Evolutionary conservation across 257 asterid species (phyloP).

Genomic region (Nicotiana sylvestris): DNA sequence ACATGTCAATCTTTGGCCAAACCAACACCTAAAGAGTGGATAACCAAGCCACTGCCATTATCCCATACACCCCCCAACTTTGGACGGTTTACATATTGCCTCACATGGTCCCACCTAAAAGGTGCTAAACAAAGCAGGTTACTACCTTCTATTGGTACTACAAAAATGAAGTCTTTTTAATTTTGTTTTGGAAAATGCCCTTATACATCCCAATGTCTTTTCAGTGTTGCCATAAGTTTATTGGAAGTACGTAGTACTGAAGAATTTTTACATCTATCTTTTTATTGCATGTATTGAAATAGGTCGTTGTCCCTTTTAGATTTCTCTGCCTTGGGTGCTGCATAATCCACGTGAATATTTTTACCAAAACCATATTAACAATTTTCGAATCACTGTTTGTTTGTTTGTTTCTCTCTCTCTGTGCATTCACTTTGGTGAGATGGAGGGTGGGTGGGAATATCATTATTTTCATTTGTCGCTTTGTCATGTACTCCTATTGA

Average conservation of each 20-base stretch:
- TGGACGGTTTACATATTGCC: not conserved
- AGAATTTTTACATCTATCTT: not conserved
- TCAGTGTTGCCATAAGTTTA: not conserved
- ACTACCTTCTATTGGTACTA: too few relatives aligned
- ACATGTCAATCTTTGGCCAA: not conserved
- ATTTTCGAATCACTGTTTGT: too few relatives aligned
- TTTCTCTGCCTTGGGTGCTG: not conserved
- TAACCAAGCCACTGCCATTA: not conserved
- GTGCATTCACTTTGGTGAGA: too few relatives aligned
- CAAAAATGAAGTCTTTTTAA: too few relatives aligned
- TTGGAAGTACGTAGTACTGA: not conserved
- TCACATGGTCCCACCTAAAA: not conserved
- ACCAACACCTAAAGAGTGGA: not conserved
- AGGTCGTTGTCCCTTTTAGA: not conserved
- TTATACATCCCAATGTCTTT: not conserved
- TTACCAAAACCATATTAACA: not conserved
- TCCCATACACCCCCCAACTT: not conserved
- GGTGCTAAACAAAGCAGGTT: not conserved
- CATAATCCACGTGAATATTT: not conserved
- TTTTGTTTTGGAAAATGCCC: not conserved
- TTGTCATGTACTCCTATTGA: not conserved
- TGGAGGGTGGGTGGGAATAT: not conserved
- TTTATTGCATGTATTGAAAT: not conserved
- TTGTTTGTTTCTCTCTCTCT: too few relatives aligned
- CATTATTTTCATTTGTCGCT: not conserved